A percentile compares a stretch with the other conserved stretches of the same genome.
These are phyloP conservation scores for Colletotrichum zoysiae DNA, from an alignment of 2,329 filamentous ascomycete species.

Conservation along the genomic window DNA sequence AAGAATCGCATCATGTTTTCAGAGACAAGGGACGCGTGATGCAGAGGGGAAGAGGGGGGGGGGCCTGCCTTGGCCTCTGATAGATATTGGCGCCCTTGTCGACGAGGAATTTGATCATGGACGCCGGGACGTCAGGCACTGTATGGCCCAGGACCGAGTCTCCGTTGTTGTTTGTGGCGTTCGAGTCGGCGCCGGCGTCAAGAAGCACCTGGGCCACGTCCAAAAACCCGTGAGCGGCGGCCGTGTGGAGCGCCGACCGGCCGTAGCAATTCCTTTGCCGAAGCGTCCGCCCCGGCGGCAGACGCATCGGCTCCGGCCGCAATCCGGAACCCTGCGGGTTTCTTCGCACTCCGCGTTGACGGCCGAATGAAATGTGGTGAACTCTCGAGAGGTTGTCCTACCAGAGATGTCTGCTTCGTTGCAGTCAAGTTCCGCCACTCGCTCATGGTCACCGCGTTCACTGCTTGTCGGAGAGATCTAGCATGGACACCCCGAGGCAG, in stretches of 20 bases:
- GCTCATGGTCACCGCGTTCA: neutral
- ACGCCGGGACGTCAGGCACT: too few relatives aligned
- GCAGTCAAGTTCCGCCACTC: neutral
- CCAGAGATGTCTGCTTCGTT: neutral
- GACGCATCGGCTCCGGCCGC: too few relatives aligned
- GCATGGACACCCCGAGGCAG: neutral
- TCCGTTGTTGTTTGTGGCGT: neutral
- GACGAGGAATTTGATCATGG: too few relatives aligned
- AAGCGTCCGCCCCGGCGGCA: too few relatives aligned
- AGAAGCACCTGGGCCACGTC: conserved; percentile 1
- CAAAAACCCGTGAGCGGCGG: neutral
- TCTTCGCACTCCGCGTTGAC: neutral
- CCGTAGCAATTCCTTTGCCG: neutral
- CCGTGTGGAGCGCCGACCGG: neutral
- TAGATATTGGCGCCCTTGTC: too few relatives aligned
- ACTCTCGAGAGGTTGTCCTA: neutral
- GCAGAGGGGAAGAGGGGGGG: too few relatives aligned
- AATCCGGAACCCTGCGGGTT: neutral
- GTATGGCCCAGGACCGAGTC: too few relatives aligned
- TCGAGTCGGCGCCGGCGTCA: neutral
- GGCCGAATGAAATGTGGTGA: neutral
- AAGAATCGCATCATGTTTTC: too few relatives aligned
- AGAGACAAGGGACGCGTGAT: too few relatives aligned
- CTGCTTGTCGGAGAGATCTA: neutral
- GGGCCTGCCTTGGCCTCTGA: too few relatives aligned